A percentile compares a stretch with the other conserved stretches of the same genome.
phyloP scores from a whole-genome alignment of 2,329 filamentous ascomycete genomes.

The Metarhizium sp. region DNA sequence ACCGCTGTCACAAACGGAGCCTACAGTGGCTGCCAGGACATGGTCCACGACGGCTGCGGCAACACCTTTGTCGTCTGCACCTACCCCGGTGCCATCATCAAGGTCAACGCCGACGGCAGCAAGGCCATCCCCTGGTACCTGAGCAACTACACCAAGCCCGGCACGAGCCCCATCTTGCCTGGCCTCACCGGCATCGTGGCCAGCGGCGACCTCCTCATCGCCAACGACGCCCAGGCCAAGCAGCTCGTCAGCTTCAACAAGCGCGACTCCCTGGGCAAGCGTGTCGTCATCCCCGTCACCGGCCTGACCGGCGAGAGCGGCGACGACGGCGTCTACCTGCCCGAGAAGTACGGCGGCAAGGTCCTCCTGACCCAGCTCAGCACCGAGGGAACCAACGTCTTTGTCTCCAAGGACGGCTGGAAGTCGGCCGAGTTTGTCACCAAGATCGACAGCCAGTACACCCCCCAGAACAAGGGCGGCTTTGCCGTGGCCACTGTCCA shows the following conservation, averaged over 20 bases:
- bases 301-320: background rate
- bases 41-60: slow-evolving; percentile 24
- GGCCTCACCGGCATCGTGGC: slow-evolving; percentile 3
- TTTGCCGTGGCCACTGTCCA: slow-evolving; percentile 7
- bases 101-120: slow-evolving; percentile 19
- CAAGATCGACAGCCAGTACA: slow-evolving; percentile 13
- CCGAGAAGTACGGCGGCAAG: slow-evolving; percentile 20
- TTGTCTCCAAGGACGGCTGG: slow-evolving; percentile 27
- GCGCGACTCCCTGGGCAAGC: background rate
- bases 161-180: background rate
- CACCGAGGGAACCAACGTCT: slow-evolving; percentile 22
- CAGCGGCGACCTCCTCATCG: slow-evolving; percentile 17
- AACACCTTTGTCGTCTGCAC: slow-evolving; percentile 29
- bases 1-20: slow-evolving; percentile 11
- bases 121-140: slow-evolving; percentile 16
- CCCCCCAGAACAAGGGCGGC: slow-evolving; percentile 2
- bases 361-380: slow-evolving; percentile 24
- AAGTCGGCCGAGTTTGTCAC: slow-evolving; percentile 16
- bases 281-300: background rate
- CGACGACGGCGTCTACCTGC: slow-evolving; percentile 23
- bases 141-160: slow-evolving; percentile 1
- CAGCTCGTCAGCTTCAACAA: slow-evolving; percentile 26
- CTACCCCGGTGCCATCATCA: slow-evolving; percentile 25
- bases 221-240: slow-evolving; percentile 20
- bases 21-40: slow-evolving; percentile 30